Evolutionary conservation across 176 grass and related monocot species (phyloP).

Genomic region (Cymbopogon citratus): DNA sequence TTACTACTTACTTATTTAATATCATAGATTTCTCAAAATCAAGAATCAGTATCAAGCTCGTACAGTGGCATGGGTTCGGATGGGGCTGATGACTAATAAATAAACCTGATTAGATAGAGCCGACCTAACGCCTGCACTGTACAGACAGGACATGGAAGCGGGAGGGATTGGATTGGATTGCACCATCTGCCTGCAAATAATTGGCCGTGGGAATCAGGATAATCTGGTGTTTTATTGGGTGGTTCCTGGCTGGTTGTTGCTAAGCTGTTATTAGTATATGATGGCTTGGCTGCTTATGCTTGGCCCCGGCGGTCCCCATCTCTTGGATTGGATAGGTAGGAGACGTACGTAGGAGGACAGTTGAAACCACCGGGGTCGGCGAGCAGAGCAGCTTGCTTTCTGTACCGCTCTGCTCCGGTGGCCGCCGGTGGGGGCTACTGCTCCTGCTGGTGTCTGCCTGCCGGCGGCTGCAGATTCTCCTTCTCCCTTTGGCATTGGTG

Average conservation of each 20-base stretch:
- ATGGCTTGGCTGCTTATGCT: background rate
- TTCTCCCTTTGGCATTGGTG: background rate
- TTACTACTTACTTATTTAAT: background rate
- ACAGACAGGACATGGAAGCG: constrained; percentile 4
- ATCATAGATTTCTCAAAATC: too few species aligned
- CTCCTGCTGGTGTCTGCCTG: constrained; percentile 1
- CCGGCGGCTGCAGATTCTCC: constrained; percentile 33
- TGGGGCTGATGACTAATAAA: background rate
- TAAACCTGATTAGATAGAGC: constrained; percentile 21
- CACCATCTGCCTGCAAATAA: constrained; percentile 25
- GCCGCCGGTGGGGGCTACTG: constrained; percentile 17
- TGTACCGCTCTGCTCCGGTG: background rate
- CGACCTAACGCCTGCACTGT: constrained; percentile 17
- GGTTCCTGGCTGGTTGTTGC: background rate
- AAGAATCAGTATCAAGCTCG: too few species aligned
- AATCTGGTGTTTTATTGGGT: constrained; percentile 2
- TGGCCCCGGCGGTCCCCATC: constrained; percentile 30
- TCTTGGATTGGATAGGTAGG: constrained; percentile 17
- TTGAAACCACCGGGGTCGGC: constrained; percentile 31
- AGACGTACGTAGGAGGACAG: constrained; percentile 33
- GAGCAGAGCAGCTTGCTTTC: background rate
- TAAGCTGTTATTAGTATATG: constrained; percentile 14
- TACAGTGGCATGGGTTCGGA: background rate
- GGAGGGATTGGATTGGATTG: background rate
- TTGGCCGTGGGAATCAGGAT: background rate